Percentiles rank a stretch among this genome's conserved stretches.
Evolutionary conservation across 2,329 filamentous ascomycete species (phyloP).

Genomic region (Trichoderma sp.): DNA sequence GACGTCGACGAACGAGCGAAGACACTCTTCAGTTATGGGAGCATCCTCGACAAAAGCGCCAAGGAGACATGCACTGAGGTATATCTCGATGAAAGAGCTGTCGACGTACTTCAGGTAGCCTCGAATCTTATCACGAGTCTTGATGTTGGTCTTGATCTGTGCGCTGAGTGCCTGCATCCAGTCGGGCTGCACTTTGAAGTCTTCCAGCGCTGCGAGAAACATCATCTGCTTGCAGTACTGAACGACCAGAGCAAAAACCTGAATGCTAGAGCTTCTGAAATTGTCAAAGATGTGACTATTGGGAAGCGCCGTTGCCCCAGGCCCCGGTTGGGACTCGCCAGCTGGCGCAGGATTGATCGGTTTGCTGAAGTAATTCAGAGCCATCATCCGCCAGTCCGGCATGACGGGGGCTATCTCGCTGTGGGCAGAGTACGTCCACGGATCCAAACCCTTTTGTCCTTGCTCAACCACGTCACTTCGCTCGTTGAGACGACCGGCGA

Average conservation of each 20-base stretch:
- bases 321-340: constrained; percentile 35
- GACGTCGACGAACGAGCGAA: constrained; percentile 57
- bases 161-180: constrained; percentile 83
- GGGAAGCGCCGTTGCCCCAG: constrained; percentile 15
- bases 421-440: constrained; percentile 55
- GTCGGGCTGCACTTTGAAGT: constrained; percentile 68
- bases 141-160: constrained; percentile 69
- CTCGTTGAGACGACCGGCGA: constrained; percentile 67
- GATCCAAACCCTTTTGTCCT: constrained; percentile 82
- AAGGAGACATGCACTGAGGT: constrained; percentile 59
- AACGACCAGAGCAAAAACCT: constrained; percentile 69
- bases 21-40: constrained; percentile 50
- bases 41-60: constrained; percentile 54
- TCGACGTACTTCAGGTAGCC: constrained; percentile 52
- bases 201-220: constrained; percentile 51
- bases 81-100: constrained; percentile 44
- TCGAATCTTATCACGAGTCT: constrained; percentile 62
- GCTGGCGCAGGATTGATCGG: constrained; percentile 38
- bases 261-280: constrained; percentile 50
- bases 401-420: constrained; percentile 46
- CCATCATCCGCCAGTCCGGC: constrained; percentile 57
- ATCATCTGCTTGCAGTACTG: constrained; percentile 64
- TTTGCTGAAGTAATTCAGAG: constrained; percentile 51
- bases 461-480: constrained; percentile 86
- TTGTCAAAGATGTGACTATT: constrained; percentile 45